Evolutionary conservation across 2,329 filamentous ascomycete genomes (phyloP), one percentile per base, ranked within the genome.

Genomic region (Aspergillus tamarii): DNA sequence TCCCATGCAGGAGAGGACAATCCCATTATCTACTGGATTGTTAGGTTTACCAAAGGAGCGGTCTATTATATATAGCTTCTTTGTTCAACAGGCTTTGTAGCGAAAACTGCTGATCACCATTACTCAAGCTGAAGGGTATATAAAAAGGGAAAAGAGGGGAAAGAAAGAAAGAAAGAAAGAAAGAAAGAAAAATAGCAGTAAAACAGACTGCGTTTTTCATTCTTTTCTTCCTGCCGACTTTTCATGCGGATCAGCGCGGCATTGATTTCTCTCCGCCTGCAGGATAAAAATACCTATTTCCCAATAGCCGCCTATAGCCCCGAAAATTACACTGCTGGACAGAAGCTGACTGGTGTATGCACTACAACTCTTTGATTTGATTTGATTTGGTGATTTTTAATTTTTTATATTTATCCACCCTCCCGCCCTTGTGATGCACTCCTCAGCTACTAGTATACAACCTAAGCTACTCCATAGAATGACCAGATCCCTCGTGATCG

Each of bases 301-400:
- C 58, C 52, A 48, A 46, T 68, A 69, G 64, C 67, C 66, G 68
- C 68, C 66, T 63, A 67, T 68, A 59, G 66, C 65, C 57, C 32
- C 28, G 43, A 48, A 71, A 65, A 69, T 57, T 61, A 53, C 56
- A 59, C 36, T 8, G 34, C 34, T 53, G 28, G 43, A 55, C 26
- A 45, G 32, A 50, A 45, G 26, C 52, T 65, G 58, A 63, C 59
- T 62, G 63, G 63, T 55, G 56, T 39, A 45, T 54, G 60, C 55
- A 57, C 59, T 57, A 34, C 30, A 30, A 43, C 26, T 6, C 1
- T 36, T 16, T 16, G 34, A 12, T 36, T 36, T 16, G 34, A 36
- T 36, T 19, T 5, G 39, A 41, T 9, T 41, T 7, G 16, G 8
- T 34, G n/a, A 48, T 36, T 58, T 57, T 16, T 28, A 16, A 36